Evolutionary conservation across 148 eudicot genomes (phyloP), one percentile per base, ranked within the genome.

Genomic region (Chenopodium suecicum): DNA sequence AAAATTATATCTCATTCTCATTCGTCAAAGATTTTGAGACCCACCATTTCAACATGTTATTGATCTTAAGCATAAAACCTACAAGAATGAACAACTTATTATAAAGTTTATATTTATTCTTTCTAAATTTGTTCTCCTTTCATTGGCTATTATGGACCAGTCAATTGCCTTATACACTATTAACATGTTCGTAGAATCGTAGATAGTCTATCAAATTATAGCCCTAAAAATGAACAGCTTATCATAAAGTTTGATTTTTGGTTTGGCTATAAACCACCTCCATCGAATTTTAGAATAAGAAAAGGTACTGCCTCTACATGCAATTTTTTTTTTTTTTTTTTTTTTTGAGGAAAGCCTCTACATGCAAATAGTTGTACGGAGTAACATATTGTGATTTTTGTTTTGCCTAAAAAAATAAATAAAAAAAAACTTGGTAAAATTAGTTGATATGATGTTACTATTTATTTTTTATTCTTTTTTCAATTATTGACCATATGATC

Each of bases 1-100:
- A 76, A 16, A 68, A 37, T 37, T 66, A 79, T 80, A 37, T 58
- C 71, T 83, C 78, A 71, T 78, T 70, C 72, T 66, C 50, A 72
- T 72, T 72, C 75, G 75, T 72, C 75, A 72, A 72, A 72, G 75
- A 72, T 72, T 72, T 72, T 72, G 75, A 72, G 75, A 72, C 75
- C 75, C 75, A 46, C 75, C 75, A 72, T 72, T 72, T 72, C 50
- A 72, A 72, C 23, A 72, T 56, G 23, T 4, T 72, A 17, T 9
- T 72, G 75, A 72, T 72, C 75, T 44, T 44, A 46, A 37, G 48
- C 75, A 72, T 72, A 37, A 70, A 20, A 70, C 16, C 50, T 70
- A 4, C 74, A 70, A 70, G 52, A 70, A 70, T 69, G 73, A 69
- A 69, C 44, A 69, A 69, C 13, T 12, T 34, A 69, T 50, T 69